These are phyloP conservation scores for Pseudocercospora eumusae DNA, from an alignment of 2,329 filamentous ascomycete species.

Conservation along the genomic window DNA sequence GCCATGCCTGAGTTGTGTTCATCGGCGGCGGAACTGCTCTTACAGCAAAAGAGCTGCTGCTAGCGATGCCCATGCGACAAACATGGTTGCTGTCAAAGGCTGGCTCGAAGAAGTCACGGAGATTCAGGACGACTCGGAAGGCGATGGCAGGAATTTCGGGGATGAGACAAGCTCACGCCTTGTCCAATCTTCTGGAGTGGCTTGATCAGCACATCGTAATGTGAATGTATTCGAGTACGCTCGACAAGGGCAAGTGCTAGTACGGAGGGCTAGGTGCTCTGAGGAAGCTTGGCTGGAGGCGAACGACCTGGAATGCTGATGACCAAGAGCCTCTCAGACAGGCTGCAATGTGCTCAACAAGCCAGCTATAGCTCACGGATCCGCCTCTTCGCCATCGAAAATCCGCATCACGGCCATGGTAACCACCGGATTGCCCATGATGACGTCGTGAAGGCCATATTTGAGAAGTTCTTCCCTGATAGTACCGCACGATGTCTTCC, in stretches of 20 bases:
- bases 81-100: not conserved
- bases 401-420: constrained; percentile 54
- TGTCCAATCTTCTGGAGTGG: no score
- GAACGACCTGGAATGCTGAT: no score
- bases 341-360: no score
- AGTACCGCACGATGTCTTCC: constrained; percentile 50
- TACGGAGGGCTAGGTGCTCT: no score
- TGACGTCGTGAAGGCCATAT: constrained; percentile 58
- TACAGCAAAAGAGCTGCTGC: not conserved
- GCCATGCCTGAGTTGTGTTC: not conserved
- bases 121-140: not conserved
- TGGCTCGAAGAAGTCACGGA: not conserved
- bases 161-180: no score
- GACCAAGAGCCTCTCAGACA: no score
- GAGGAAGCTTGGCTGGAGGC: no score
- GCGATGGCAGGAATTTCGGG: no score
- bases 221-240: no score
- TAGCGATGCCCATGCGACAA: not conserved
- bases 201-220: no score
- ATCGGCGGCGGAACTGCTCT: not conserved
- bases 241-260: no score
- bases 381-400: constrained; percentile 40
- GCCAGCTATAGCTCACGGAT: no score
- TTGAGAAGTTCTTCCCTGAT: constrained; percentile 59
- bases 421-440: constrained; percentile 60